Percentiles rank a stretch among this genome's conserved stretches.
phyloP scores from a whole-genome alignment of 2,329 filamentous ascomycete species.

The Alternaria arbusti region DNA sequence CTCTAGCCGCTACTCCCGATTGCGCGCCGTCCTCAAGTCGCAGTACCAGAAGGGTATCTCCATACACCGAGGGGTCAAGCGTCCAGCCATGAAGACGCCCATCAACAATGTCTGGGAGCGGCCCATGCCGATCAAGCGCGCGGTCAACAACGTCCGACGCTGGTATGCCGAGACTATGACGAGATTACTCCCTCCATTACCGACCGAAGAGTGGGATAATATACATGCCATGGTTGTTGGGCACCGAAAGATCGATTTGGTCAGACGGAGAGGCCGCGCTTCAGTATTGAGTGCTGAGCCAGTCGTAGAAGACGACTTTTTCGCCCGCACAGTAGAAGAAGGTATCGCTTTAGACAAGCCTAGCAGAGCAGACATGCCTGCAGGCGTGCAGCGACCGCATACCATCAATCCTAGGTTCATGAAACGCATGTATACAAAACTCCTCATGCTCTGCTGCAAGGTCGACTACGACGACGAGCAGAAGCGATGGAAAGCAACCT shows the following conservation, averaged over 20 bases:
- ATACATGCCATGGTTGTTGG: constrained; percentile 51
- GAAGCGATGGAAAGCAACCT: constrained; percentile 34
- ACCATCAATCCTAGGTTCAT: constrained; percentile 53
- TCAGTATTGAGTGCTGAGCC: not conserved
- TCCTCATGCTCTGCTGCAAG: constrained; percentile 52
- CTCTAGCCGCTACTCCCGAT: constrained; percentile 38
- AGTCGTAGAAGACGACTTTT: not conserved
- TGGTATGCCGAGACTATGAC: constrained; percentile 55
- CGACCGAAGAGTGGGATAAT: constrained; percentile 52
- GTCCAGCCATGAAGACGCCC: constrained; percentile 44
- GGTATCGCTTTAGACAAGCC: constrained; percentile 35
- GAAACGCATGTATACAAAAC: constrained; percentile 52
- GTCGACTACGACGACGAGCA: constrained; percentile 47
- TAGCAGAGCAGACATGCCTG: constrained; percentile 31
- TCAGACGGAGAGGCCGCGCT: constrained; percentile 26
- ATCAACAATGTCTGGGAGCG: constrained; percentile 54
- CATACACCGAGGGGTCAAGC: constrained; percentile 33
- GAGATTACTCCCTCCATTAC: constrained; percentile 54
- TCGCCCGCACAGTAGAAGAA: constrained; percentile 16
- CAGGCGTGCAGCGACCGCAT: constrained; percentile 38
- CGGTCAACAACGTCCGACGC: constrained; percentile 51
- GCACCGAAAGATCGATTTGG: constrained; percentile 31
- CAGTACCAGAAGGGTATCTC: constrained; percentile 29
- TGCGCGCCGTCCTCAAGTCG: constrained; percentile 35
- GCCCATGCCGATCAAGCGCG: constrained; percentile 54